Evolutionary conservation across 768 basidiomycete genomes (phyloP).

Genomic region (Ramaria rubella): DNA sequence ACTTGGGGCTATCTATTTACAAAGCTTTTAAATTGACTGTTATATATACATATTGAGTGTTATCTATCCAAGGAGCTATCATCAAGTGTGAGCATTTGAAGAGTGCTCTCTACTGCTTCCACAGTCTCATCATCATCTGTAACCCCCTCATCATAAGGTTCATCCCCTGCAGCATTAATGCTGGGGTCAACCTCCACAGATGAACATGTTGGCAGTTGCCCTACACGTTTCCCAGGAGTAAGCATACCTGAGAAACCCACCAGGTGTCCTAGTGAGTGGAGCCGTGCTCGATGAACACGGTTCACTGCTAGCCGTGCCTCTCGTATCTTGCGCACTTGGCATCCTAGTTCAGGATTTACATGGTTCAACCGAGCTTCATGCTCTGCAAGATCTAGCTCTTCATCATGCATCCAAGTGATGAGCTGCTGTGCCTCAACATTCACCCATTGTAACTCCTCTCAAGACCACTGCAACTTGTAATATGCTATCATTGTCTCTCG

Average conservation of each 20-base stretch:
- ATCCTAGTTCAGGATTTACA: background rate
- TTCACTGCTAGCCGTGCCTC: background rate
- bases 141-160: background rate
- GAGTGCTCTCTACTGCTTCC: background rate
- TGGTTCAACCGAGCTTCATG: background rate
- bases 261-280: background rate
- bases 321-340: background rate
- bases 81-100: background rate
- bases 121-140: background rate
- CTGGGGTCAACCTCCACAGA: too few species aligned
- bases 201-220: background rate
- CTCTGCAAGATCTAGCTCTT: slow-evolving; percentile 11
- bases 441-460: slow-evolving; percentile 21
- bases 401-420: slow-evolving; percentile 21
- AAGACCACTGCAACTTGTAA: slow-evolving; percentile 17
- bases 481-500: slow-evolving; percentile 20
- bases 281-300: background rate
- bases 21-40: too few species aligned
- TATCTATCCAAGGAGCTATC: too few species aligned
- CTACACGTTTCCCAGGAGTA: background rate
- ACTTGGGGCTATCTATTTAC: too few species aligned
- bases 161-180: background rate
- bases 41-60: too few species aligned
- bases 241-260: background rate
- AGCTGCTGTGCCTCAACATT: slow-evolving; percentile 23